Evolutionary conservation across 805 yeast genomes (phyloP), one percentile per base, ranked within the genome.

Genomic region (Nakazawaea siamensis): DNA sequence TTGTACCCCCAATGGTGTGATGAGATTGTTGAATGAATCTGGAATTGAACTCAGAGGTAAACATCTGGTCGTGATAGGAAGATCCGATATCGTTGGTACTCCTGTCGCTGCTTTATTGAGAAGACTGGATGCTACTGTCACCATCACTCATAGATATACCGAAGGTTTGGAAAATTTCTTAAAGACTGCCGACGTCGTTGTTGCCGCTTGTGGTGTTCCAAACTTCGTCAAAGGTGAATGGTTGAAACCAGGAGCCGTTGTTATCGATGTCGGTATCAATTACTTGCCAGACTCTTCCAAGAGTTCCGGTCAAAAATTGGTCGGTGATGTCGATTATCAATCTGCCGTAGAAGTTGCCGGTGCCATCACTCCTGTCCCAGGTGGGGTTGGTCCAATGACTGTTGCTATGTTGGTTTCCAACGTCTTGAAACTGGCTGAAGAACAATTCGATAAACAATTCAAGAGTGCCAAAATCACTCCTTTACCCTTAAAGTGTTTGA

Each of bases 381-480:
- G 97, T 54, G 97, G 97, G 49, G 97, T 90, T 43, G 98, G 98
- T 27, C 98, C 98, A 44, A 90, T 90, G 97, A 90, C 98, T 18
- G 97, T 90, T 31, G 95, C 95, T 27, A 87, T 88, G 96, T 73
- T 90, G 41, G 72, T 88, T 43, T 73, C 80, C 44, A 90, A 92
- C 52, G 90, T 90, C 9, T 66, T 77, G 39, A 69, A 73, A 44
- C 85, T 95, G 34, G 95, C 97, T 15, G 68, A 80, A 48, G 62
- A 71, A 36, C 74, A 68, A 50, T 67, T 25, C 16, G 21, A 26
- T n/a, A 37, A 33, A 25, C 33, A 37, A 29, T 32, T 33, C 25
- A 43, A 40, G 29, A 47, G 49, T 2, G 50, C 71, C 50, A 59
- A 57, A 49, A 63, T 70, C 44, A 62, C 62, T 41, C 77, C 86